These are phyloP conservation scores for Ceratocystis colombiana DNA, from an alignment of 2,329 filamentous ascomycete species.

Conservation along the genomic window DNA sequence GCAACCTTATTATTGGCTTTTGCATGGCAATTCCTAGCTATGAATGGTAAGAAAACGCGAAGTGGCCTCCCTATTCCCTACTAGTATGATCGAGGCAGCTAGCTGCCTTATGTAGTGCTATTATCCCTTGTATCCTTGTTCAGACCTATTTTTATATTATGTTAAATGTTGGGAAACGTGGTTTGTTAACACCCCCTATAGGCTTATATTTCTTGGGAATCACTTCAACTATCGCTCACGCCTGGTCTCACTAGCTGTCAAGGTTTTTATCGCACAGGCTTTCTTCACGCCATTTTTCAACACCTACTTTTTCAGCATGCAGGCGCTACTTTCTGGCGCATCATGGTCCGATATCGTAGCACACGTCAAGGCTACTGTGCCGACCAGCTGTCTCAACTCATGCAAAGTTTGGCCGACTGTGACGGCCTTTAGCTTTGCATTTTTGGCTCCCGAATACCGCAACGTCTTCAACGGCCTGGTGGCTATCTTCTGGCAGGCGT, in stretches of 20 bases:
- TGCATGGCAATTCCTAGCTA: constrained; percentile 62
- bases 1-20: constrained; percentile 61
- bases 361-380: constrained; percentile 65
- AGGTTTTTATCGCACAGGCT: constrained; percentile 70
- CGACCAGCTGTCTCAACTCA: constrained; percentile 64
- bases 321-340: constrained; percentile 64
- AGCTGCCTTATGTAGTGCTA: too few species aligned
- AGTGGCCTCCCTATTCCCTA: not conserved
- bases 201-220: constrained; percentile 68
- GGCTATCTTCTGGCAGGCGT: constrained; percentile 87
- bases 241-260: constrained; percentile 58
- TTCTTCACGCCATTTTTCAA: constrained; percentile 77
- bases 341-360: constrained; percentile 53
- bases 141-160: not conserved
- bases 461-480: constrained; percentile 70
- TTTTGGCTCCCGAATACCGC: constrained; percentile 66
- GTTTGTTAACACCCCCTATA: constrained; percentile 30
- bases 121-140: not conserved
- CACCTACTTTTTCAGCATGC: constrained; percentile 70
- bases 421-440: constrained; percentile 79
- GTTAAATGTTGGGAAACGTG: not conserved
- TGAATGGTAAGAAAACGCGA: constrained; percentile 52
- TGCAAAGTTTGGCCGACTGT: constrained; percentile 83
- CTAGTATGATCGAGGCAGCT: not conserved
- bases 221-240: constrained; percentile 78